Conservation (phyloP, 2,329 filamentous ascomycete genomes). For the Neopestalotiopsis clavispora region DNA sequence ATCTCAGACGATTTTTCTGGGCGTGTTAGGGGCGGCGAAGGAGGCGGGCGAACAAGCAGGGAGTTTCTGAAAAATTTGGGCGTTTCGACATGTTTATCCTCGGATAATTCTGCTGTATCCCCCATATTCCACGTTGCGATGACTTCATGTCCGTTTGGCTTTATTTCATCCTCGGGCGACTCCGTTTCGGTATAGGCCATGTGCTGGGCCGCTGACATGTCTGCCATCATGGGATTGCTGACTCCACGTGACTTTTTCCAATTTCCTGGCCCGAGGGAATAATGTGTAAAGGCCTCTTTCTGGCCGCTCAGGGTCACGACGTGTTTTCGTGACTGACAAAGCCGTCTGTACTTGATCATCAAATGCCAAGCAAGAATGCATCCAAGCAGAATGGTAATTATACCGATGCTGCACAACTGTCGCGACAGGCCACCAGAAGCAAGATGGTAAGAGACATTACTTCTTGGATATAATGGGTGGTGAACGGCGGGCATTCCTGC, state of each 20-base stretch:
- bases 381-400: conserved; percentile 26
- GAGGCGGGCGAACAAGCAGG: conserved; percentile 44
- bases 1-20: conserved; percentile 47
- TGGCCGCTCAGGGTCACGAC: conserved; percentile 19
- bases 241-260: conserved; percentile 37
- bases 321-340: conserved; percentile 24
- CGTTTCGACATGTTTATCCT: conserved; percentile 22
- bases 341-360: conserved; percentile 24
- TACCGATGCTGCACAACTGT: conserved; percentile 27
- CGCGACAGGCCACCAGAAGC: conserved; percentile 32
- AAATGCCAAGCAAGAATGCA: conserved; percentile 27
- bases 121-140: conserved; percentile 19
- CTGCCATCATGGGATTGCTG: conserved; percentile 28
- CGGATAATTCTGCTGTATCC: conserved; percentile 17
- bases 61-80: conserved; percentile 35
- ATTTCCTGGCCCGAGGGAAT: conserved; percentile 17
- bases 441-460: conserved; percentile 34
- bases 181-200: conserved; percentile 22
- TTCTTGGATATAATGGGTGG: conserved; percentile 33
- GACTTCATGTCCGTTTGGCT: conserved; percentile 18
- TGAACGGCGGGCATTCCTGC: conserved; percentile 46
- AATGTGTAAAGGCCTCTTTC: conserved; percentile 22
- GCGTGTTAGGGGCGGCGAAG: conserved; percentile 55
- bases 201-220: conserved; percentile 33
- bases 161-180: conserved; percentile 13